A percentile compares a stretch with the other conserved stretches of the same genome.
Conservation (phyloP, 495 filamentous ascomycete genomes). For the Penicillium riverlandense region DNA sequence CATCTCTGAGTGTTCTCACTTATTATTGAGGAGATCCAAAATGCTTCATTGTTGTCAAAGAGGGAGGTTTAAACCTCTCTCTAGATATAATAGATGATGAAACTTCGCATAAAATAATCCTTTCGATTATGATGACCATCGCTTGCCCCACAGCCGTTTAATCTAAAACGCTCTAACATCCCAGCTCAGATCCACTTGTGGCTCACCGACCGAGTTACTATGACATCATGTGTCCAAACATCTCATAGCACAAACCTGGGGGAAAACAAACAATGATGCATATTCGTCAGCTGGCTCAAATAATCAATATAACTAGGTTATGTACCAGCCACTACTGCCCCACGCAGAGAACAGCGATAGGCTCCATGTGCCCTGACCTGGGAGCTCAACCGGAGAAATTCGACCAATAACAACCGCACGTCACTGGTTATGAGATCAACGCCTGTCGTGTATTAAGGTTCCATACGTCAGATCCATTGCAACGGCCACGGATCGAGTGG, state of each 20-base stretch:
- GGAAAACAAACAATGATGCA: neutral
- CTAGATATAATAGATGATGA: no score
- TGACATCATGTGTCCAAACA: slow-evolving; percentile 13
- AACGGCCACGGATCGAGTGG: neutral
- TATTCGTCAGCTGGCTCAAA: neutral
- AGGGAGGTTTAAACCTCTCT: no score
- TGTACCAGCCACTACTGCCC: no score
- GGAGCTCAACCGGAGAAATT: neutral
- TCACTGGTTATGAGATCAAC: neutral
- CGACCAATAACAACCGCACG: slow-evolving; percentile 6
- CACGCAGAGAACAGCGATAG: no score
- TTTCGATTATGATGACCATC: neutral
- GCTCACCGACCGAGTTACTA: slow-evolving; percentile 3
- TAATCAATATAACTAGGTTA: slow-evolving; percentile 2
- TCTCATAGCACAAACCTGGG: neutral
- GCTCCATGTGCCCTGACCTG: no score
- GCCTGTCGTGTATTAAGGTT: neutral
- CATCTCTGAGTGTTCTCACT: no score
- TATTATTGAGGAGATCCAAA: no score
- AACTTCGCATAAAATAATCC: neutral
- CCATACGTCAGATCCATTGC: slow-evolving; percentile 8
- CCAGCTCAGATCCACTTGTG: neutral
- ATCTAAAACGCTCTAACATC: slow-evolving; percentile 5
- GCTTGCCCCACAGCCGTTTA: slow-evolving; percentile 4
- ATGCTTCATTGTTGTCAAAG: no score